These are phyloP conservation scores for Russula ochroleuca DNA, from an alignment of 768 basidiomycete genomes.

Conservation along the genomic window DNA sequence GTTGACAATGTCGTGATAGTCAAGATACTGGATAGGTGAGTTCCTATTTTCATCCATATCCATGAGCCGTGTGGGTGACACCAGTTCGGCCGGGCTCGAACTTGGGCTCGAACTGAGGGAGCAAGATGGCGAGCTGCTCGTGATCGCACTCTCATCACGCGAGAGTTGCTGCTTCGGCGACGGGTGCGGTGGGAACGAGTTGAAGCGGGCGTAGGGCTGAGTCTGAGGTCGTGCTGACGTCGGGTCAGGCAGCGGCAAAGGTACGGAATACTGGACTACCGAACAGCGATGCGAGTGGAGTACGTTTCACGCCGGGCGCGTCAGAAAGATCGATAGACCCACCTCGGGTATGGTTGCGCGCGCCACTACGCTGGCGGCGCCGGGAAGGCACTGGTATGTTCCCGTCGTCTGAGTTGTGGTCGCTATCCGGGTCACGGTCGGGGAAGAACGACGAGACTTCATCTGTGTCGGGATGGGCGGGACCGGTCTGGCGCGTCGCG, in stretches of 20 bases:
- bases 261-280: slow-evolving; percentile 9
- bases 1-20: slow-evolving; percentile 58
- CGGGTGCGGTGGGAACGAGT: slow-evolving; percentile 24
- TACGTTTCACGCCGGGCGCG: slow-evolving; percentile 18
- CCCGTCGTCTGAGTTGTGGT: slow-evolving; percentile 15
- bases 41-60: slow-evolving; percentile 1
- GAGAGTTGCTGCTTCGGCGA: background rate
- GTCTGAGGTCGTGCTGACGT: background rate
- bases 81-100: slow-evolving; percentile 1
- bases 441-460: background rate
- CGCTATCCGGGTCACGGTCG: slow-evolving; percentile 19
- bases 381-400: slow-evolving; percentile 15
- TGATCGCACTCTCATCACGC: slow-evolving; percentile 23
- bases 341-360: slow-evolving; percentile 22
- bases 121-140: slow-evolving; percentile 20
- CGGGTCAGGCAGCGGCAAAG: background rate
- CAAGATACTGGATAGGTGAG: slow-evolving; percentile 8
- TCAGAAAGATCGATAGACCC: slow-evolving; percentile 4
- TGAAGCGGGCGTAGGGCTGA: slow-evolving; percentile 13
- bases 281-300: slow-evolving; percentile 17
- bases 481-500: slow-evolving; percentile 20
- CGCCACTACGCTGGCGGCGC: background rate
- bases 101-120: slow-evolving; percentile 4
- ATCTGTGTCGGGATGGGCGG: no score
- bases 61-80: background rate